phyloP scores from a whole-genome alignment of 805 yeast genomes.

The Clavispora phyllophila region DNA sequence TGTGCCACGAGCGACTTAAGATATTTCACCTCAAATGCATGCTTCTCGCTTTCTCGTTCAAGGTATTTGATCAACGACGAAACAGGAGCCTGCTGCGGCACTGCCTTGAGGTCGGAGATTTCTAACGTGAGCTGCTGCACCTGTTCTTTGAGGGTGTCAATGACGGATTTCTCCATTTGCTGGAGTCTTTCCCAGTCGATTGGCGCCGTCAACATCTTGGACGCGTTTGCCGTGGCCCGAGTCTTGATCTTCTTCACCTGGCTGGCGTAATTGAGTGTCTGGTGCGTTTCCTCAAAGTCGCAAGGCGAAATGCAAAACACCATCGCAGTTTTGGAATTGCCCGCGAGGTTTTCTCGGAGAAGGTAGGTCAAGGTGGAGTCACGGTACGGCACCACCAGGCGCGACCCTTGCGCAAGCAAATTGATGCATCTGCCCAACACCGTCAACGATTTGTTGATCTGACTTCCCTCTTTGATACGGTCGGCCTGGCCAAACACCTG shows the following conservation, averaged over 20 bases:
- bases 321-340: conserved; percentile 83
- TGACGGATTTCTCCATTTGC: conserved; percentile 21
- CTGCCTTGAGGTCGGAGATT: conserved; percentile 9
- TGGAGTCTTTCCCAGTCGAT: conserved; percentile 30
- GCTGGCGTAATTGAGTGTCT: conserved; percentile 74
- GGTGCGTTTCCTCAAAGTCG: conserved; percentile 71
- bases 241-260: conserved; percentile 68
- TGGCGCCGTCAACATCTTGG: conserved; percentile 23
- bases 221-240: conserved; percentile 43
- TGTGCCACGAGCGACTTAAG: conserved; percentile 19
- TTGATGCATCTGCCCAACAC: conserved; percentile 69
- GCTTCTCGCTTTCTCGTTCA: conserved; percentile 25
- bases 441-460: conserved; percentile 73
- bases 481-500: conserved; percentile 51
- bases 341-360: conserved; percentile 70
- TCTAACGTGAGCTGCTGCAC: conserved; percentile 23
- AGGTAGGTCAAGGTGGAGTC: conserved; percentile 75
- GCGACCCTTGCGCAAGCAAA: conserved; percentile 38
- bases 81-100: conserved; percentile 5
- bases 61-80: conserved; percentile 25
- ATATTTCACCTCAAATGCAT: conserved; percentile 32
- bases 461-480: conserved; percentile 68
- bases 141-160: conserved; percentile 27
- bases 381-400: conserved; percentile 56
- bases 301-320: conserved; percentile 82